Conservation (phyloP, 768 basidiomycete genomes). For the Amylocystis lapponica region DNA sequence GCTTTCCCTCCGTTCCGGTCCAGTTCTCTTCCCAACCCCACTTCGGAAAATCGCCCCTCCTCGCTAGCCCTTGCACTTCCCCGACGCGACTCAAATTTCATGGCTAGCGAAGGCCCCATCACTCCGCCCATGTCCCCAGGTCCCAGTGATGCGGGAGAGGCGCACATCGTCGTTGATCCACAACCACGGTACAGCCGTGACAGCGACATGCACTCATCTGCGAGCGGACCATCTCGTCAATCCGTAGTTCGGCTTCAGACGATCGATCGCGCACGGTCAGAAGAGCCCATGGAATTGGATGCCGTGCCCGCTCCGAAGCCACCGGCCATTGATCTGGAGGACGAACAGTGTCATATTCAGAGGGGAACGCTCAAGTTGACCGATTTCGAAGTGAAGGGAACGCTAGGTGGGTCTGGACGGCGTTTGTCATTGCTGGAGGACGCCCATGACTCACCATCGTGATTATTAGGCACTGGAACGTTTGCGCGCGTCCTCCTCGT, state of each 20-base stretch:
- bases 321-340: constrained; percentile 59
- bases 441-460: neutral
- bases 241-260: neutral
- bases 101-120: constrained; percentile 53
- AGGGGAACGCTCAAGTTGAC: constrained; percentile 56
- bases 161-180: constrained; percentile 33
- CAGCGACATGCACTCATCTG: constrained; percentile 6
- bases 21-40: constrained; percentile 19
- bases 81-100: constrained; percentile 35
- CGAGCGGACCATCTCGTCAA: constrained; percentile 2
- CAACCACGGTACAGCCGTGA: constrained; percentile 32
- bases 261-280: constrained; percentile 5
- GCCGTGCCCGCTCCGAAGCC: constrained; percentile 22
- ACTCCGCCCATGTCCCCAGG: constrained; percentile 67
- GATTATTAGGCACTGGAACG: constrained; percentile 78
- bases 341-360: constrained; percentile 59
- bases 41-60: constrained; percentile 9
- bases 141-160: constrained; percentile 36
- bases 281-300: constrained; percentile 23
- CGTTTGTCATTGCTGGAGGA: too few species aligned
- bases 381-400: constrained; percentile 78
- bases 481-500: constrained; percentile 93
- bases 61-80: constrained; percentile 14
- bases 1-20: constrained; percentile 21
- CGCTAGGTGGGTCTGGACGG: constrained; percentile 47